A percentile compares a stretch with the other conserved stretches of the same genome.
Conservation (phyloP, 345 rosid genomes). For the Boechera retrofracta region DNA sequence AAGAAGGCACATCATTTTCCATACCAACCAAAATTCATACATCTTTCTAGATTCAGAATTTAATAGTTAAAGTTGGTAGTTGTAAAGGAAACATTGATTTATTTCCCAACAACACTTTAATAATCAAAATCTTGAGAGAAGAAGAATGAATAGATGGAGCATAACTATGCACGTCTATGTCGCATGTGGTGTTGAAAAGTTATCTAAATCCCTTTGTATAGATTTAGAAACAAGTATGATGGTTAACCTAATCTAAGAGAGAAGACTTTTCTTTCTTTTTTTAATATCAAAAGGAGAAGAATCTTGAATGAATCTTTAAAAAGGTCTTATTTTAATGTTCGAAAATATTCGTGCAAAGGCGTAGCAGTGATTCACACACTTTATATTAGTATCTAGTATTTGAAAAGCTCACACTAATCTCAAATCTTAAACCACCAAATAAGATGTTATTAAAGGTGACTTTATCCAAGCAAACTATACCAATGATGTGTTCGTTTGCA, state of each 20-base stretch:
- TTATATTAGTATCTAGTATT: background rate
- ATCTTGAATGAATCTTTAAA: slow-evolving; percentile 23
- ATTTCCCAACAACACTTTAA: slow-evolving; percentile 30
- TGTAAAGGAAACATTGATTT: slow-evolving; percentile 27
- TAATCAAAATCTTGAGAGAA: background rate
- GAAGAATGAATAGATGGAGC: slow-evolving; percentile 11
- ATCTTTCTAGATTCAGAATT: slow-evolving; percentile 39
- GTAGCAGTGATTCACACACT: slow-evolving; percentile 11
- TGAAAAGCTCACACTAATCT: background rate
- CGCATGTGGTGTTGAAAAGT: slow-evolving; percentile 29
- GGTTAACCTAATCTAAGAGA: slow-evolving; percentile 32
- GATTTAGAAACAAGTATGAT: slow-evolving; percentile 21
- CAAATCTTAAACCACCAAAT: background rate
- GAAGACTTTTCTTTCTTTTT: background rate
- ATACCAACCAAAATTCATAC: slow-evolving; percentile 28
- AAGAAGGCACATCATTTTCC: slow-evolving; percentile 26
- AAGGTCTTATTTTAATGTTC: slow-evolving; percentile 12
- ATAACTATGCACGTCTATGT: slow-evolving; percentile 42
- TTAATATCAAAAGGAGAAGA: background rate
- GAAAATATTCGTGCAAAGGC: background rate
- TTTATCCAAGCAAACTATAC: background rate
- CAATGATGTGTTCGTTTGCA: slow-evolving; percentile 14
- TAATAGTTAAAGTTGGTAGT: slow-evolving; percentile 11
- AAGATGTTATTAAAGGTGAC: background rate
- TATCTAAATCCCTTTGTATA: slow-evolving; percentile 11